A percentile compares a stretch with the other conserved stretches of the same genome.
These are phyloP conservation scores for Takakia lepidozioides DNA, from an alignment of 225 moss, liverwort and hornwort species.

Conservation along the genomic window DNA sequence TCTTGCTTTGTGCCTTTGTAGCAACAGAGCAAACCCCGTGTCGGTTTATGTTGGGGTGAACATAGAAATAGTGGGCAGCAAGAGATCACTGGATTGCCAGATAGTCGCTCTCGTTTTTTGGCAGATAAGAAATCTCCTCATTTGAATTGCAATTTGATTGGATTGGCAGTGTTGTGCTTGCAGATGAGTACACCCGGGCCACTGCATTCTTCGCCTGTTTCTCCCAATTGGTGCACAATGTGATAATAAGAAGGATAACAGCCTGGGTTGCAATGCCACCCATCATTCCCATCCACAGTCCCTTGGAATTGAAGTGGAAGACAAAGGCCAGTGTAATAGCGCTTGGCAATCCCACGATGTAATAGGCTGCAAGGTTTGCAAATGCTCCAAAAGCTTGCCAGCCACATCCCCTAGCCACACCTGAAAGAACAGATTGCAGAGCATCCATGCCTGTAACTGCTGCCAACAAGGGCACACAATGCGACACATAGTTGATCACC, in stretches of 20 bases:
- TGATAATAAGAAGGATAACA: conserved; percentile 16
- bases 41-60: too few relatives aligned
- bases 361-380: conserved; percentile 51
- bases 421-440: conserved; percentile 45
- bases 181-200: too few relatives aligned
- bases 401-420: conserved; percentile 52
- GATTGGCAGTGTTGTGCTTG: too few relatives aligned
- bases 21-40: too few relatives aligned
- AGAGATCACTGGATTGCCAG: too few relatives aligned
- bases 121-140: too few relatives aligned
- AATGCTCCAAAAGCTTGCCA: conserved; percentile 58
- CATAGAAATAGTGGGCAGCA: too few relatives aligned
- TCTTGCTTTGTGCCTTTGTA: too few relatives aligned
- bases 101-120: too few relatives aligned
- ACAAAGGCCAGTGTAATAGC: conserved; percentile 44
- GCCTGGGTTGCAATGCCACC: conserved; percentile 34
- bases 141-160: too few relatives aligned
- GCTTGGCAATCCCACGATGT: conserved; percentile 47
- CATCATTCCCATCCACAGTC: conserved; percentile 63
- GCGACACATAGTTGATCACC: conserved; percentile 27
- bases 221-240: conserved; percentile 54
- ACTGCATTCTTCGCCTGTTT: too few relatives aligned
- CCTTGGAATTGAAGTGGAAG: conserved; percentile 37
- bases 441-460: conserved; percentile 31
- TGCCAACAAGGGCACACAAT: conserved; percentile 29